Conservation (phyloP, 805 yeast genomes). For the Candida tibetensis region DNA sequence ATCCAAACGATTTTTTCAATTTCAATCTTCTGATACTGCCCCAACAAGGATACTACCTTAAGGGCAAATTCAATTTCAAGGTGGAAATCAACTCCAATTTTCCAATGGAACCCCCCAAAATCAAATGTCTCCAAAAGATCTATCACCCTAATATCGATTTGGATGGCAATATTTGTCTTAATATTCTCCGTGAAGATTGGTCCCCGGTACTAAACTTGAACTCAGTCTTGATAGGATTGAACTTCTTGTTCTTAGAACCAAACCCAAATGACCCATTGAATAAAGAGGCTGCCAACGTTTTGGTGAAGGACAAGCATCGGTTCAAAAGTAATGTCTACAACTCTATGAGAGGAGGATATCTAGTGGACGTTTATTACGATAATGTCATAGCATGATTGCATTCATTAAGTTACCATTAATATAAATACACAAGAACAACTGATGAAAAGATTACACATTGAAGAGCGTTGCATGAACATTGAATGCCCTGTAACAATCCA, state of each 20-base stretch:
- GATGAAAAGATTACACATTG: no score
- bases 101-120: slow-evolving; percentile 93
- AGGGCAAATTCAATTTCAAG: slow-evolving; percentile 70
- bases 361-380: slow-evolving; percentile 30
- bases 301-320: slow-evolving; percentile 32
- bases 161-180: slow-evolving; percentile 88
- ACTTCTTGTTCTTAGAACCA: slow-evolving; percentile 84
- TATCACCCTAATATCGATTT: slow-evolving; percentile 93
- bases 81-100: slow-evolving; percentile 65
- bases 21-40: slow-evolving; percentile 61
- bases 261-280: slow-evolving; percentile 91
- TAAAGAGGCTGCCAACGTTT: slow-evolving; percentile 74
- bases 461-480: no score
- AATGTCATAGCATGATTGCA: slow-evolving; percentile 3
- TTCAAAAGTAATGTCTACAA: slow-evolving; percentile 57
- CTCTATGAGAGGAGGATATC: slow-evolving; percentile 71
- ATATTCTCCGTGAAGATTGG: slow-evolving; percentile 94
- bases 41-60: slow-evolving; percentile 65
- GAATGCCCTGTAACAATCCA: no score
- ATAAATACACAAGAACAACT: no score
- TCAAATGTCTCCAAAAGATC: slow-evolving; percentile 64
- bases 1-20: slow-evolving; percentile 57
- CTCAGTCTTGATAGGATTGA: slow-evolving; percentile 77
- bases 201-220: slow-evolving; percentile 85
- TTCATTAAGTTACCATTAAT: background rate